Conservation (phyloP, 1,284 basidiomycete genomes). For the Heterobasidion occidentale region DNA sequence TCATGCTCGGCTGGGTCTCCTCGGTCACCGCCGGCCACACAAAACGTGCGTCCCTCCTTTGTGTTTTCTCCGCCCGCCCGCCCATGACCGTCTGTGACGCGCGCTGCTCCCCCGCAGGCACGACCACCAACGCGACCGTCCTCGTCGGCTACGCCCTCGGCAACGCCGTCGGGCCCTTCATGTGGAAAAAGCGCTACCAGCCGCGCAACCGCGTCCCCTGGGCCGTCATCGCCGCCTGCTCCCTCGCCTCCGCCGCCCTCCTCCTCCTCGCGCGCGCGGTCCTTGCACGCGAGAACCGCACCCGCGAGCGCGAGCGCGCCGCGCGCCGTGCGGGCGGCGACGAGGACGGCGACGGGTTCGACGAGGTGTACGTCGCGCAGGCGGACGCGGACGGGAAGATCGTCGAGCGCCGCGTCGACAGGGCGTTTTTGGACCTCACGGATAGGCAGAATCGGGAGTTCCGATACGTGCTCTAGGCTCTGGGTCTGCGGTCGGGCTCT, state of each 20-base stretch:
- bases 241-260: constrained; percentile 37
- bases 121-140: constrained; percentile 62
- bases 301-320: constrained; percentile 44
- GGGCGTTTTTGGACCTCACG: constrained; percentile 59
- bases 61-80: neutral
- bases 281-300: constrained; percentile 56
- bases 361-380: constrained; percentile 56
- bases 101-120: neutral
- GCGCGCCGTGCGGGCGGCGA: neutral
- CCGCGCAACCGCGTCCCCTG: constrained; percentile 62
- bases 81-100: neutral
- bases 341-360: constrained; percentile 44
- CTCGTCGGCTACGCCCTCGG: constrained; percentile 66
- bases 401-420: constrained; percentile 50
- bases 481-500: neutral
- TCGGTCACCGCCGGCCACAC: constrained; percentile 70
- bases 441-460: constrained; percentile 51
- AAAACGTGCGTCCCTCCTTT: constrained; percentile 33
- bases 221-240: constrained; percentile 55
- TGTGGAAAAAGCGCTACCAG: constrained; percentile 62
- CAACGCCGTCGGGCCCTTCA: constrained; percentile 62
- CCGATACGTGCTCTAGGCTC: constrained; percentile 34
- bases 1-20: constrained; percentile 64
- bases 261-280: constrained; percentile 45
- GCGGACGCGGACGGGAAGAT: constrained; percentile 38